phyloP scores from a whole-genome alignment of 2,329 filamentous ascomycete species.

The Colletotrichum acutatum region DNA sequence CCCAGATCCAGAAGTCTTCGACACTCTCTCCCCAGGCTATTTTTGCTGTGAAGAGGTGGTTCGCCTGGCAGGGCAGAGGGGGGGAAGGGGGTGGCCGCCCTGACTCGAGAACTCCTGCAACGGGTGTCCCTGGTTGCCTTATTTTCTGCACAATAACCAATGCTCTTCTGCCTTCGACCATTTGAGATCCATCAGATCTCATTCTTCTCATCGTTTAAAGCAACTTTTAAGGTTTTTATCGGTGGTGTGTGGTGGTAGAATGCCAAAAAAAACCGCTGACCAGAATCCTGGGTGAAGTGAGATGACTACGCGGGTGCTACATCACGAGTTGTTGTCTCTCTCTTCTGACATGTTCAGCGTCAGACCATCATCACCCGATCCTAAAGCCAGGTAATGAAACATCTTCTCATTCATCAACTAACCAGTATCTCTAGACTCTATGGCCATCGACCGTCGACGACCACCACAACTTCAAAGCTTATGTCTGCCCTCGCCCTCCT shows the following conservation, averaged over 20 bases:
- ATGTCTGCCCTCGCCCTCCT: constrained; percentile 3
- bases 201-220: not conserved
- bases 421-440: not conserved
- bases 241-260: not conserved
- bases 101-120: not conserved
- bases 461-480: constrained; percentile 9
- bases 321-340: not conserved
- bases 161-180: not conserved
- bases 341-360: not conserved
- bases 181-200: constrained; percentile 4
- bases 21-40: not conserved
- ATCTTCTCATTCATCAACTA: not conserved
- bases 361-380: not conserved
- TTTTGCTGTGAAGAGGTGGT: not conserved
- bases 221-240: not conserved
- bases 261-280: not conserved
- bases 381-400: not conserved
- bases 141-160: not conserved
- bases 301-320: not conserved
- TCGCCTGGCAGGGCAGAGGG: not conserved
- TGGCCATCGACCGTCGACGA: not conserved
- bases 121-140: not conserved
- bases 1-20: not conserved
- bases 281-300: not conserved
- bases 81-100: not conserved